Conservation (phyloP, 768 basidiomycete genomes). For the Mycena olivaceomarginata region DNA sequence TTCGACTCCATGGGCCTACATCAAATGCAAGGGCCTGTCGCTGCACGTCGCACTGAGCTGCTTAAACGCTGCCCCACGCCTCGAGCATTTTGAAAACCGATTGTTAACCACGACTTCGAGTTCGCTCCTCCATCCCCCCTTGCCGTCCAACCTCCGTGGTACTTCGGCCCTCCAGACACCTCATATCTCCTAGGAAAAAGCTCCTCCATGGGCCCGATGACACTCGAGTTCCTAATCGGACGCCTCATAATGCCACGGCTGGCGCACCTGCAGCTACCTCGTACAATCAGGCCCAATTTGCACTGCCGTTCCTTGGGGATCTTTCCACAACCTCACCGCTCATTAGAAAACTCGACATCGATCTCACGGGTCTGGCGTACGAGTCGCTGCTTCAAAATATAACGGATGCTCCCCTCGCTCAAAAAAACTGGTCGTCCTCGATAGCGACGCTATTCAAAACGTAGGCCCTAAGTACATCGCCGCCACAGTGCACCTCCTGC, state of each 20-base stretch:
- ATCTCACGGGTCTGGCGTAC: not conserved
- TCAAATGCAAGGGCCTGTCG: not conserved
- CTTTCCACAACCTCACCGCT: not conserved
- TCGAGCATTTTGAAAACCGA: slow-evolving; percentile 5
- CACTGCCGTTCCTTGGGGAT: not conserved
- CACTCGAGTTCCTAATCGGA: not conserved
- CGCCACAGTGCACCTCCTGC: not conserved
- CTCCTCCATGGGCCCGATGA: not conserved
- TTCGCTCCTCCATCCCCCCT: not conserved
- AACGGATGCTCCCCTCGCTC: not conserved
- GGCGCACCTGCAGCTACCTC: not conserved
- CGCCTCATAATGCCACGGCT: slow-evolving; percentile 10
- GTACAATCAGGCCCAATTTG: not conserved
- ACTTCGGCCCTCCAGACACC: not conserved
- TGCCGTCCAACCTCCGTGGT: not conserved
- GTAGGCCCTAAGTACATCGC: not conserved
- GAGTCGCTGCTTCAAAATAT: not conserved
- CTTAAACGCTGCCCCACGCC: not conserved
- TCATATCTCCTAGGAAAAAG: not conserved
- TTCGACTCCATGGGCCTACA: not conserved
- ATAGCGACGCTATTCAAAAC: not conserved
- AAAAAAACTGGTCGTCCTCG: not conserved
- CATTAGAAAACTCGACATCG: slow-evolving; percentile 15
- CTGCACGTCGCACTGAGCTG: not conserved
- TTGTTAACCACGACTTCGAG: not conserved